Evolutionary conservation across 805 yeast genomes (phyloP).

Genomic region (Yarrowia deformans): DNA sequence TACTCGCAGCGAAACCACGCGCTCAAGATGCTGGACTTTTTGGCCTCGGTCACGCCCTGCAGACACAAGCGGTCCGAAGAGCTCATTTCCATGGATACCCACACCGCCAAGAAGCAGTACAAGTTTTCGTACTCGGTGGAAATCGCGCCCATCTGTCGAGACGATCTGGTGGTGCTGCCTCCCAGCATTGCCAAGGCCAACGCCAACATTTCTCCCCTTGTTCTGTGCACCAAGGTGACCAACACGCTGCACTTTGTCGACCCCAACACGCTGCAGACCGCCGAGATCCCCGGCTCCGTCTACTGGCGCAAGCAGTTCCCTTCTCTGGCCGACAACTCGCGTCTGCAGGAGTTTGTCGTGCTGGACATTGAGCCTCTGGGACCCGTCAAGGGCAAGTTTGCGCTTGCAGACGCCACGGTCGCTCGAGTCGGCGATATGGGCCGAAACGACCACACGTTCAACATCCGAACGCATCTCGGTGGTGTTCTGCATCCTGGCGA

Average conservation of each 20-base stretch:
- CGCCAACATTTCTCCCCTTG: slow-evolving; percentile 82
- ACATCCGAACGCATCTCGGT: slow-evolving; percentile 86
- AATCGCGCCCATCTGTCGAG: slow-evolving; percentile 92
- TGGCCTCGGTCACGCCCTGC: slow-evolving; percentile 80
- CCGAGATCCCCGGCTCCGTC: slow-evolving; percentile 72
- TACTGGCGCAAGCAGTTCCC: slow-evolving; percentile 84
- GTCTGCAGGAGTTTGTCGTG: slow-evolving; percentile 81
- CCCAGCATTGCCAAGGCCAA: slow-evolving; percentile 76
- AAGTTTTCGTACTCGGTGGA: slow-evolving; percentile 90
- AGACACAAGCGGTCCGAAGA: slow-evolving; percentile 85
- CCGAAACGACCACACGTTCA: slow-evolving; percentile 74
- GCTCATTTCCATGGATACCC: slow-evolving; percentile 86
- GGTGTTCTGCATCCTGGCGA: slow-evolving; percentile 94
- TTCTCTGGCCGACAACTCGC: slow-evolving; percentile 67
- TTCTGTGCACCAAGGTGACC: slow-evolving; percentile 80
- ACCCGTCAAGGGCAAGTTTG: slow-evolving; percentile 73
- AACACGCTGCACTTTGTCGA: slow-evolving; percentile 84
- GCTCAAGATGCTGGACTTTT: slow-evolving; percentile 87
- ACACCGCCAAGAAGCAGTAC: slow-evolving; percentile 83
- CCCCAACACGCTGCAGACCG: slow-evolving; percentile 75
- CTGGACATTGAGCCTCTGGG: slow-evolving; percentile 93
- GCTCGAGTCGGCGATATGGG: slow-evolving; percentile 86
- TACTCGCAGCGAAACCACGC: slow-evolving; percentile 90
- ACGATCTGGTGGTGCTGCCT: slow-evolving; percentile 88
- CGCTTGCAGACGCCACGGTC: slow-evolving; percentile 83